Evolutionary conservation across 371 early-diverging fungal species (phyloP).

Genomic region (Smittium culicis): DNA sequence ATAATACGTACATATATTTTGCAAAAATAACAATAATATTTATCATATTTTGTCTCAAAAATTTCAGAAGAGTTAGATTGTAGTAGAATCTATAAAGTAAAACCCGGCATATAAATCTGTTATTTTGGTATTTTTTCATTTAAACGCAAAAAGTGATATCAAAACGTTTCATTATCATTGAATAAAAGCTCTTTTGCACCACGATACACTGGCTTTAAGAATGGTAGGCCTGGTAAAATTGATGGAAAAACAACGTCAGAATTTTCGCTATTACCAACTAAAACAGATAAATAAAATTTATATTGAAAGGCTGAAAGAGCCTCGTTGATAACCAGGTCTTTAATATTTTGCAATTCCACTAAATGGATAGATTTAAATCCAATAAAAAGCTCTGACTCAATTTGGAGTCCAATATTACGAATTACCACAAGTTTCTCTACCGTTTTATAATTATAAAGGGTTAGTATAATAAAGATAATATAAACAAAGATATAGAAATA

Average conservation of each 20-base stretch:
- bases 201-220: constrained; percentile 23
- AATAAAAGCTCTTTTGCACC: constrained; percentile 22
- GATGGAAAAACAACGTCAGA: constrained; percentile 27
- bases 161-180: too few relatives aligned
- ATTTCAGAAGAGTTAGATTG: too few relatives aligned
- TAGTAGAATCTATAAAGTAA: too few relatives aligned
- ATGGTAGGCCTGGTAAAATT: constrained; percentile 20
- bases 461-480: background rate
- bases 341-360: constrained; percentile 19
- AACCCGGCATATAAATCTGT: too few relatives aligned
- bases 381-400: constrained; percentile 17
- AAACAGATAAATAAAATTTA: constrained; percentile 25
- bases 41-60: too few relatives aligned
- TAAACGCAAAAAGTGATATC: too few relatives aligned
- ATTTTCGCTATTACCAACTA: constrained; percentile 15
- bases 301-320: constrained; percentile 27
- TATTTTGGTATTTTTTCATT: too few relatives aligned
- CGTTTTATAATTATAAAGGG: background rate
- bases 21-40: too few relatives aligned
- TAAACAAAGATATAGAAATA: background rate
- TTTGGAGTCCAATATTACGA: constrained; percentile 28
- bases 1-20: too few relatives aligned
- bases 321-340: constrained; percentile 27
- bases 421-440: constrained; percentile 25
- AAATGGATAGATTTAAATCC: constrained; percentile 21